A percentile compares a stretch with the other conserved stretches of the same genome.
Evolutionary conservation across 257 asterid genomes (phyloP).

Genomic region (Petunia axillaris): DNA sequence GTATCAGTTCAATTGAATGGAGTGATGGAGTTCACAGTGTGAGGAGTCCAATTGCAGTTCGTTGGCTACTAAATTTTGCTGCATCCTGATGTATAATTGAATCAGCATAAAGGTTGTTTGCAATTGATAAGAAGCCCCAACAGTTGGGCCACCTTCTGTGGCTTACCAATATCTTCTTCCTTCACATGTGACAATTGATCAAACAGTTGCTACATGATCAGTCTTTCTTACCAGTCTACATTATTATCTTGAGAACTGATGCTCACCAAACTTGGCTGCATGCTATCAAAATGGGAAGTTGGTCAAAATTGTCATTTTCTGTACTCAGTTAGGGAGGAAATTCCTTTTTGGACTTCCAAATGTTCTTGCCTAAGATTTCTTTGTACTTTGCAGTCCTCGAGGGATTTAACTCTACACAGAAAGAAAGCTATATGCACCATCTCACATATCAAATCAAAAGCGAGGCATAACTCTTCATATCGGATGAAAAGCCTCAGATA

Average conservation of each 20-base stretch:
- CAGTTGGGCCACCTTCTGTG: too few relatives aligned
- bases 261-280: too few relatives aligned
- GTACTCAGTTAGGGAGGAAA: too few relatives aligned
- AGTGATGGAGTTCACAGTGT: slow-evolving; percentile 65
- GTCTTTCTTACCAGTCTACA: neutral
- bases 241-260: too few relatives aligned
- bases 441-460: neutral
- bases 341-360: too few relatives aligned
- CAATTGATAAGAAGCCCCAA: too few relatives aligned
- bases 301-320: neutral
- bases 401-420: too few relatives aligned
- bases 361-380: neutral
- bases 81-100: slow-evolving; percentile 33
- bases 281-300: neutral
- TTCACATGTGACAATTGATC: too few relatives aligned
- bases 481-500: too few relatives aligned
- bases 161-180: too few relatives aligned
- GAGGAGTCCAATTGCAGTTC: slow-evolving; percentile 79
- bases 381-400: neutral
- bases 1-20: slow-evolving; percentile 82
- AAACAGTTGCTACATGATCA: neutral
- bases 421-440: neutral
- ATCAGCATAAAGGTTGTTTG: too few relatives aligned
- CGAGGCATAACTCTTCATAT: too few relatives aligned
- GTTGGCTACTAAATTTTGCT: slow-evolving; percentile 48